Conservation (phyloP, 768 basidiomycete species). For the Phylloporus sp. region DNA sequence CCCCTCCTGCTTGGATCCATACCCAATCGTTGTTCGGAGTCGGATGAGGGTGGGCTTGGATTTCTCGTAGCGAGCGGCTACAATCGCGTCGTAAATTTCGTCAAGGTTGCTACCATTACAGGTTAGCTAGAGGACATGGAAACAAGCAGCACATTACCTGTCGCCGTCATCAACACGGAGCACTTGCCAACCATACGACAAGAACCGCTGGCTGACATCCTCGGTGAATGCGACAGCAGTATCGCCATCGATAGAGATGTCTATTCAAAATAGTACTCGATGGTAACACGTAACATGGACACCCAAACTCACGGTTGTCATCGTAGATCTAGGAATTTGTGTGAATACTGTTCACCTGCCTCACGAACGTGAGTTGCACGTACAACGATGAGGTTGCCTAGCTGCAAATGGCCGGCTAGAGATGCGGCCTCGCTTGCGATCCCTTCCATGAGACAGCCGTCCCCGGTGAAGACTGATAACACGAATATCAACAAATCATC, state of each 20-base stretch:
- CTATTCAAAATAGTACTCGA: slow-evolving; percentile 35
- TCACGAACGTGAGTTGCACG: slow-evolving; percentile 31
- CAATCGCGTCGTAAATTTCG: slow-evolving; percentile 74
- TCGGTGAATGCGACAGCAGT: slow-evolving; percentile 93
- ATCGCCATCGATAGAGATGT: slow-evolving; percentile 95
- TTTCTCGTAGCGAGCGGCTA: slow-evolving; percentile 67
- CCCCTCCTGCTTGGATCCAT: slow-evolving; percentile 87
- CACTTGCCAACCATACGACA: slow-evolving; percentile 92
- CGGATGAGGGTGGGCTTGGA: slow-evolving; percentile 84
- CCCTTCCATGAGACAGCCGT: slow-evolving; percentile 97
- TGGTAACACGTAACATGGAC: background rate
- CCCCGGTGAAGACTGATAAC: slow-evolving; percentile 75
- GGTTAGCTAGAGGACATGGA: slow-evolving; percentile 10
- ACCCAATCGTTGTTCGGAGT: slow-evolving; percentile 88
- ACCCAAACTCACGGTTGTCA: slow-evolving; percentile 72
- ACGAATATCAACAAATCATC: slow-evolving; percentile 2
- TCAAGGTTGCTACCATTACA: slow-evolving; percentile 57
- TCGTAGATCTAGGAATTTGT: slow-evolving; percentile 67
- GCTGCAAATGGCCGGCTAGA: slow-evolving; percentile 88
- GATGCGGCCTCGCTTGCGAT: slow-evolving; percentile 89
- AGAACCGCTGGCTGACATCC: slow-evolving; percentile 83
- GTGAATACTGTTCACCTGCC: slow-evolving; percentile 17
- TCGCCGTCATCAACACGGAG: slow-evolving; percentile 79
- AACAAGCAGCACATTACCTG: slow-evolving; percentile 38
- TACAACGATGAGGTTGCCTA: slow-evolving; percentile 89